Conservation (phyloP, 2,329 filamentous ascomycete genomes). For the Colletotrichum melonis region DNA sequence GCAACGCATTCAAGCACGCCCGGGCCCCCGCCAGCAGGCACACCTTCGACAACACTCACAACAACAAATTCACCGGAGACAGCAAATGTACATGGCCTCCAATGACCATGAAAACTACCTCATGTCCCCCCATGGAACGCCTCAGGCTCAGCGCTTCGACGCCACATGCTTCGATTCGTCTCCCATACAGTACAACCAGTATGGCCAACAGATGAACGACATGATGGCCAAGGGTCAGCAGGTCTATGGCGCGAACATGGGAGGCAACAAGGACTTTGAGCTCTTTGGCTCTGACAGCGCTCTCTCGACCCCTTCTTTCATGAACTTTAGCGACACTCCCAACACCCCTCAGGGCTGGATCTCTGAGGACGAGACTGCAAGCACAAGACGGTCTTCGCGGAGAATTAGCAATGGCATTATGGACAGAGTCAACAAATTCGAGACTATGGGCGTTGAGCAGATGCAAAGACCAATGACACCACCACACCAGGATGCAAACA, state of each 20-base stretch:
- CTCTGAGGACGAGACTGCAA: conserved; percentile 60
- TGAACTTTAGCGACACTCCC: conserved; percentile 61
- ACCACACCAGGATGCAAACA: conserved; percentile 66
- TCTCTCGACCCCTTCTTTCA: conserved; percentile 62
- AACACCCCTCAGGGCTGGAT: conserved; percentile 57
- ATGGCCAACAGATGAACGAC: conserved; percentile 54
- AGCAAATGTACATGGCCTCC: conserved; percentile 42
- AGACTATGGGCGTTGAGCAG: conserved; percentile 60
- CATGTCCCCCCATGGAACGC: conserved; percentile 66
- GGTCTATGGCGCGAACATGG: conserved; percentile 53
- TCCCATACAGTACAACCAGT: conserved; percentile 59
- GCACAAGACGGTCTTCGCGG: conserved; percentile 54
- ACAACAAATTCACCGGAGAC: conserved; percentile 53
- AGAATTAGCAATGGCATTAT: conserved; percentile 72
- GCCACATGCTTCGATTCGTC: conserved; percentile 57
- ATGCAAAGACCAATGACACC: conserved; percentile 70
- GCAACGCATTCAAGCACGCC: conserved; percentile 82
- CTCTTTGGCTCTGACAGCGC: conserved; percentile 59
- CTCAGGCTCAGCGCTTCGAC: conserved; percentile 65
- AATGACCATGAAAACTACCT: conserved; percentile 65
- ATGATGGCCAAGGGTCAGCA: conserved; percentile 61
- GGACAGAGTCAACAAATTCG: conserved; percentile 70
- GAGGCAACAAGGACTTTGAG: conserved; percentile 59
- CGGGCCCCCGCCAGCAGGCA: conserved; percentile 65
- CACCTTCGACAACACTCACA: conserved; percentile 48